Conservation (phyloP, 2,329 filamentous ascomycete genomes). For the Talaromyces rugulosus region DNA sequence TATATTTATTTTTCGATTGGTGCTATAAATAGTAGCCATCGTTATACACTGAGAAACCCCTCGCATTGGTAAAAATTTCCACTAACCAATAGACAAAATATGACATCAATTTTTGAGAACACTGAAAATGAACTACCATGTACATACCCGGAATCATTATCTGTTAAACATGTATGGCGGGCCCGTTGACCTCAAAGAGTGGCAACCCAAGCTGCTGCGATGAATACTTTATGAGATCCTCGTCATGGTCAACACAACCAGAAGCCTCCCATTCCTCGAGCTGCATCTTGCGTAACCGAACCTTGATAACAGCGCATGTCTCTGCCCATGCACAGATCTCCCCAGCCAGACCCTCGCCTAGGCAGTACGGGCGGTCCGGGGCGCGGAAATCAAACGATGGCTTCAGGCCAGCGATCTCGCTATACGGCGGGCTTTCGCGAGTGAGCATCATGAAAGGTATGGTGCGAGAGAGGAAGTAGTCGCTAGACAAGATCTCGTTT, state of each 20-base stretch:
- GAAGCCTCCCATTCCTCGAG: slow-evolving; percentile 12
- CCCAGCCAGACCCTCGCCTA: slow-evolving; percentile 38
- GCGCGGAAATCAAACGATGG: slow-evolving; percentile 31
- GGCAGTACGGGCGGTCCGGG: slow-evolving; percentile 36
- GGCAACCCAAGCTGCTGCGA: slow-evolving; percentile 25
- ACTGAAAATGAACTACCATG: too few species aligned
- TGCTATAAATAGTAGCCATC: background rate
- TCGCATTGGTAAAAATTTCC: background rate
- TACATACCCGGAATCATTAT: background rate
- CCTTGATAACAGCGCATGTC: slow-evolving; percentile 31
- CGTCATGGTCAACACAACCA: slow-evolving; percentile 16
- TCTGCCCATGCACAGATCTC: slow-evolving; percentile 41
- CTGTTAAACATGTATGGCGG: slow-evolving; percentile 3
- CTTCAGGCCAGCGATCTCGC: slow-evolving; percentile 12
- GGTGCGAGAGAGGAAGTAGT: slow-evolving; percentile 36
- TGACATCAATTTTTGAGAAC: too few species aligned
- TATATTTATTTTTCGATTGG: background rate
- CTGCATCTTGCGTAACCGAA: slow-evolving; percentile 31
- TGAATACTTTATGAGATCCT: slow-evolving; percentile 19
- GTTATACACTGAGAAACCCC: background rate
- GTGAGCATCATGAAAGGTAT: slow-evolving; percentile 35
- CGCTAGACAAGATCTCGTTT: slow-evolving; percentile 21
- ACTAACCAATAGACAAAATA: background rate
- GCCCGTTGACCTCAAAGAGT: slow-evolving; percentile 25
- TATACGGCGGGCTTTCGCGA: slow-evolving; percentile 35